A percentile compares a stretch with the other conserved stretches of the same genome.
phyloP scores from a whole-genome alignment of 148 eudicot genomes.

The Rheum nobile region DNA sequence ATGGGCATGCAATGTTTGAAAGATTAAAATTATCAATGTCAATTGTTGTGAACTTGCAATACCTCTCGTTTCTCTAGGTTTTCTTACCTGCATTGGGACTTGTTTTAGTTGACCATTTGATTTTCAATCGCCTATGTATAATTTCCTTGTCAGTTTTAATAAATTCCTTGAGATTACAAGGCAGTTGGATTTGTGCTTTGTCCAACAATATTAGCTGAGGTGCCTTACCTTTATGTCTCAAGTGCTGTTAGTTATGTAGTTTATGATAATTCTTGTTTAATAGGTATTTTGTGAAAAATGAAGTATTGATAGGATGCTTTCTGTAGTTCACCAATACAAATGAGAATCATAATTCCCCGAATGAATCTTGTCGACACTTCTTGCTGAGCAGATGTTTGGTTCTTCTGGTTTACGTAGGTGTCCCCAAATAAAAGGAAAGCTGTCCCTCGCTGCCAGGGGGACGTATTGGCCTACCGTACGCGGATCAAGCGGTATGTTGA shows the following conservation, averaged over 20 bases:
- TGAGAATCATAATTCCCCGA: not conserved
- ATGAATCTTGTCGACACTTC: not conserved
- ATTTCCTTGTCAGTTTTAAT: not conserved
- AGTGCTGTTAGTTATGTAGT: not conserved
- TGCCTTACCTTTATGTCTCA: not conserved
- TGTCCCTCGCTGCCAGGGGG: conserved; percentile 84
- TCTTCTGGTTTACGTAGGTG: conserved; percentile 32
- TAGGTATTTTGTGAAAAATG: not conserved
- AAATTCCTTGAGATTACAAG: not conserved
- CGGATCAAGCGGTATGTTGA: conserved; percentile 83
- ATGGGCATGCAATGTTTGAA: not conserved
- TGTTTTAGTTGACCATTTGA: not conserved
- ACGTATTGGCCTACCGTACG: conserved; percentile 72
- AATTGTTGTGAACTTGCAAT: too few relatives aligned
- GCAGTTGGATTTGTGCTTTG: not conserved
- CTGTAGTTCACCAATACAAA: not conserved
- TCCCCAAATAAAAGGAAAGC: conserved; percentile 50
- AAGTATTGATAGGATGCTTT: not conserved
- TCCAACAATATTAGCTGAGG: not conserved
- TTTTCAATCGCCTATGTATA: not conserved
- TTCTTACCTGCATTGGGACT: not conserved
- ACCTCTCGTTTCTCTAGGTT: too few relatives aligned
- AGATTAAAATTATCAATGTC: not conserved
- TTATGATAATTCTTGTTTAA: not conserved
- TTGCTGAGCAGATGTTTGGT: not conserved